Conservation (phyloP, 1,284 basidiomycete genomes). For the Pseudozyma tsukubaensis region DNA sequence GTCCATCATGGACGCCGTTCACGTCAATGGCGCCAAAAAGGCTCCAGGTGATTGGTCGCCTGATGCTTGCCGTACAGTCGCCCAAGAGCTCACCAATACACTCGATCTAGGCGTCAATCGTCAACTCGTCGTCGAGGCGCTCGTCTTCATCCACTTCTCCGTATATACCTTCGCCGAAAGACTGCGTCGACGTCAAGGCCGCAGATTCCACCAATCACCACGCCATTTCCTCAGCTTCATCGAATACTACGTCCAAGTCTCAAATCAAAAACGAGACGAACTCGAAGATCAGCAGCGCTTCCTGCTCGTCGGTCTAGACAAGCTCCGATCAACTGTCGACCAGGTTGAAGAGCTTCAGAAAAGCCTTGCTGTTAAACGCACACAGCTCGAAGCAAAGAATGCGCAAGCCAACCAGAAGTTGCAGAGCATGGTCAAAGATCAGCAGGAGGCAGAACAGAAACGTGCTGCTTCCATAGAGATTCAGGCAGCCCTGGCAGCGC, state of each 20-base stretch:
- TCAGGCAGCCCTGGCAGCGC: slow-evolving; percentile 89
- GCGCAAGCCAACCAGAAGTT: slow-evolving; percentile 96
- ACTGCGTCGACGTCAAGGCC: slow-evolving; percentile 88
- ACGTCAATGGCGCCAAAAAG: slow-evolving; percentile 49
- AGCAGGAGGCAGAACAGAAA: slow-evolving; percentile 98
- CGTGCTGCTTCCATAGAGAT: slow-evolving; percentile 96
- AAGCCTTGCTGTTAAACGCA: slow-evolving; percentile 92
- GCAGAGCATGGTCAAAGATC: slow-evolving; percentile 96
- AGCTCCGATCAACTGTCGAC: slow-evolving; percentile 94
- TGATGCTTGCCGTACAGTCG: slow-evolving; percentile 67
- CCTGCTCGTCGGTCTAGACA: slow-evolving; percentile 96
- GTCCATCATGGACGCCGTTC: slow-evolving; percentile 46
- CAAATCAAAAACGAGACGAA: slow-evolving; percentile 97
- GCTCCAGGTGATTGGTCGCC: slow-evolving; percentile 68
- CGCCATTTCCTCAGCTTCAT: slow-evolving; percentile 99
- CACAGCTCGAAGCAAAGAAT: slow-evolving; percentile 91
- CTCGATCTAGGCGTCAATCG: slow-evolving; percentile 64
- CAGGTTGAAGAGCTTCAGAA: slow-evolving; percentile 80
- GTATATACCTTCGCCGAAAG: slow-evolving; percentile 89
- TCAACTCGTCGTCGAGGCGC: slow-evolving; percentile 81
- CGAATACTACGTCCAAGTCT: slow-evolving; percentile 95
- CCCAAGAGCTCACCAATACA: slow-evolving; percentile 60
- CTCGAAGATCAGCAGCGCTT: slow-evolving; percentile 99
- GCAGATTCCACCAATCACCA: slow-evolving; percentile 96
- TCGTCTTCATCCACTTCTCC: slow-evolving; percentile 92